A percentile compares a stretch with the other conserved stretches of the same genome.
Conservation (phyloP, 345 rosid genomes). For the Sonneratia alba region DNA sequence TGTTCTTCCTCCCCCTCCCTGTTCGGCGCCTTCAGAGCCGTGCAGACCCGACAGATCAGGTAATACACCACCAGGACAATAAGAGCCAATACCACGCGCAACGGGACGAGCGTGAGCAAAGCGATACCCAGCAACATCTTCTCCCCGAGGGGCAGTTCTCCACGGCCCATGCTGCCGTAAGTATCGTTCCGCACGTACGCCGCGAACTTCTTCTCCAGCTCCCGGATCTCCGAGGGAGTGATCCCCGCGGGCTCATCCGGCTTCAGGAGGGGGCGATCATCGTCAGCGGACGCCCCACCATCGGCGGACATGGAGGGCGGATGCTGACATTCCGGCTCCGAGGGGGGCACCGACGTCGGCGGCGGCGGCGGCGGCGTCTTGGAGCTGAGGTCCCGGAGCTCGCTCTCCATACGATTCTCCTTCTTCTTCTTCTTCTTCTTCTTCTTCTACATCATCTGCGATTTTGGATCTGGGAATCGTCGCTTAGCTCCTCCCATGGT, state of each 20-base stretch:
- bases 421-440: not conserved
- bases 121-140: conserved; percentile 49
- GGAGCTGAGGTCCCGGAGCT: conserved; percentile 46
- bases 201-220: conserved; percentile 79
- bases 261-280: conserved; percentile 76
- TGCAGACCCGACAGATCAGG: conserved; percentile 72
- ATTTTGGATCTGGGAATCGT: not conserved
- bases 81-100: conserved; percentile 50
- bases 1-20: conserved; percentile 60
- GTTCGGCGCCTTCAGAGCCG: conserved; percentile 63
- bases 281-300: conserved; percentile 35
- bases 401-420: conserved; percentile 38
- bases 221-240: conserved; percentile 39
- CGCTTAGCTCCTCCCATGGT: not conserved
- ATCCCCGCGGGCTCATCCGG: conserved; percentile 24
- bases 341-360: not conserved
- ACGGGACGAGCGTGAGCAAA: conserved; percentile 58
- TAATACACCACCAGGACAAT: conserved; percentile 52
- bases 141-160: conserved; percentile 62
- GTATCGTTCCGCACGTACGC: conserved; percentile 75
- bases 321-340: conserved; percentile 8
- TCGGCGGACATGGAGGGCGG: not conserved
- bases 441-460: not conserved
- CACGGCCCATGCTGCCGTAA: conserved; percentile 86
- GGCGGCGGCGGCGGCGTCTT: conserved; percentile 12